phyloP scores from a whole-genome alignment of 257 asterid genomes.

The Jacaranda mimosifolia region DNA sequence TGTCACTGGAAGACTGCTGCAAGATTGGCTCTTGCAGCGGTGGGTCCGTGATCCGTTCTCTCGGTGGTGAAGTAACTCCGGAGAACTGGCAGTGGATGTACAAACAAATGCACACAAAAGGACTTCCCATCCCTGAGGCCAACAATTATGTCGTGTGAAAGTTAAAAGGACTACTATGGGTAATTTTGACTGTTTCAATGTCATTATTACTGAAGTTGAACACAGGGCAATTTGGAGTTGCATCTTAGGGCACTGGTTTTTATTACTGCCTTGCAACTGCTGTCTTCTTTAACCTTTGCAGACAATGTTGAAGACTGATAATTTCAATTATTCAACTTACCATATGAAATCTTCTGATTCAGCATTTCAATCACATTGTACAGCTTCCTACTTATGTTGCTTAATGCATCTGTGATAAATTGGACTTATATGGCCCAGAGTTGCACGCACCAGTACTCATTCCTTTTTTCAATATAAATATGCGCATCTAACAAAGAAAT shows the following conservation, averaged over 20 bases:
- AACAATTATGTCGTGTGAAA: constrained; percentile 29
- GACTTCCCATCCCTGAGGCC: constrained; percentile 57
- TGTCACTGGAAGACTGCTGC: constrained; percentile 87
- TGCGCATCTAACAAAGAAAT: background rate
- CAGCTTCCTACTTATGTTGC: background rate
- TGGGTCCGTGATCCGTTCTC: constrained; percentile 86
- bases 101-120: constrained; percentile 73
- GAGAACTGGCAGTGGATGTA: constrained; percentile 99
- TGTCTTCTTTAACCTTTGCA: constrained; percentile 39
- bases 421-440: background rate
- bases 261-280: constrained; percentile 43
- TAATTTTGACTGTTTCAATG: background rate
- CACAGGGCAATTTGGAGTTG: constrained; percentile 23
- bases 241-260: constrained; percentile 40
- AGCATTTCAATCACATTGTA: constrained; percentile 13
- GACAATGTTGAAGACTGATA: constrained; percentile 30
- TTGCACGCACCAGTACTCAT: background rate
- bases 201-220: background rate
- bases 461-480: background rate
- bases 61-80: constrained; percentile 90
- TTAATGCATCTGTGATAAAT: background rate
- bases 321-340: constrained; percentile 29
- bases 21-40: constrained; percentile 92
- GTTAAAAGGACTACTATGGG: background rate
- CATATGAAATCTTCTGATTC: constrained; percentile 23